phyloP scores from a whole-genome alignment of 2,329 filamentous ascomycete genomes.

The Hypomyces rosellus region DNA sequence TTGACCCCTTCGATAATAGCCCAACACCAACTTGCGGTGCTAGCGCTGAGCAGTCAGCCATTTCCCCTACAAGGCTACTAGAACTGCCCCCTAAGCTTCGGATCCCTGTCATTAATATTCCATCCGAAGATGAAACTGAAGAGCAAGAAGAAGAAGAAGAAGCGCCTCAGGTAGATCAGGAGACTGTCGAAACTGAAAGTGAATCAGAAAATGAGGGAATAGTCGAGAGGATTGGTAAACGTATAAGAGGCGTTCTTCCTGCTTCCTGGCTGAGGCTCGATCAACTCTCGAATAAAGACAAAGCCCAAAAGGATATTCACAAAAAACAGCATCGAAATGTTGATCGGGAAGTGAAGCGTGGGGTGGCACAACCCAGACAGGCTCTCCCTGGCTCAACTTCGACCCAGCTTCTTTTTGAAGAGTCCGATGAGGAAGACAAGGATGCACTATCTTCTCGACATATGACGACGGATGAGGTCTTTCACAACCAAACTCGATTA shows the following conservation, averaged over 20 bases:
- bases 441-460: constrained; percentile 8
- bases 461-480: constrained; percentile 18
- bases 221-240: constrained; percentile 34
- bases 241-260: constrained; percentile 56
- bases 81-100: background rate
- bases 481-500: constrained; percentile 23
- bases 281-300: constrained; percentile 34
- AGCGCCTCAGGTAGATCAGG: constrained; percentile 1
- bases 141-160: constrained; percentile 8
- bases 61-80: background rate
- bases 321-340: constrained; percentile 28
- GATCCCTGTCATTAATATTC: constrained; percentile 12
- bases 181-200: constrained; percentile 18
- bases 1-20: background rate
- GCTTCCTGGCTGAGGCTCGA: constrained; percentile 62
- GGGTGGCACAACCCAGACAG: constrained; percentile 43
- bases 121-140: constrained; percentile 20
- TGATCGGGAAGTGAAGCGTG: constrained; percentile 36
- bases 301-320: constrained; percentile 22
- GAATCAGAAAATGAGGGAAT: constrained; percentile 36
- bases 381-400: constrained; percentile 22
- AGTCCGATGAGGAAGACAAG: constrained; percentile 36
- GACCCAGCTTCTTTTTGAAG: constrained; percentile 37
- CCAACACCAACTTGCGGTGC: background rate
- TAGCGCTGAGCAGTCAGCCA: background rate